Base-by-base conservation (phyloP, 2,329 filamentous ascomycete genomes). In the Cordyceps javanica region DNA sequence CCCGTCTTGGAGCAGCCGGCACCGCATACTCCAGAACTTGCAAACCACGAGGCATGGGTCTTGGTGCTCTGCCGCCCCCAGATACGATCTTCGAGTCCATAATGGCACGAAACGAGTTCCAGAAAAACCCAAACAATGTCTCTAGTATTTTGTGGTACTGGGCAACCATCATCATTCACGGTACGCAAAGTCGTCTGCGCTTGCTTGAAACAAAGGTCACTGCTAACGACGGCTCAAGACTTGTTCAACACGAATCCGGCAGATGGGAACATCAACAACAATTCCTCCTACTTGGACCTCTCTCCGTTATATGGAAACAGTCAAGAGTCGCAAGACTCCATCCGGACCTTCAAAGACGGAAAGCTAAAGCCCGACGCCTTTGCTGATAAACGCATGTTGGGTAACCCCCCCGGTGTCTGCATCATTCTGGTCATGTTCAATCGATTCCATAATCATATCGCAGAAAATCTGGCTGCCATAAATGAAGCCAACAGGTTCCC, bases 371-470 rank as follows among this genome's bases (percentile, higher is more conserved):
- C 86, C 0, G 89, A 93, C 64, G 76, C 77, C 8, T 92, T 88
- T 62, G 83, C 86, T 3, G 87, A 91, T 66, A 85, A 85, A 70
- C 80, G 89, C 55, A 74, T 91, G 2, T 72, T 87, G 25, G 86
- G 83, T 10, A 86, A 89, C 65, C 89, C 89, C 0, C 86, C 89
- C 0, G 87, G 88, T 13, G 87, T 89, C 5, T 81, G 83, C 57
- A 85, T 89, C 5, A 66, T 92, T 3, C 72, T 92, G 28, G 80
- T 92, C 70, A 90, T 91, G 88, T 87, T 91, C 73, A 88, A 87
- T 65, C 82, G 86, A 25, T 95, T 95, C 73, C 93, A 97, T 73
- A 97, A 97, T 72, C 81, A 94, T 62, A 83, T 91, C 0, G 91
- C 89, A 1, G 82, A 85, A 55, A 88, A 93, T 60, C 76, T 97